phyloP scores from a whole-genome alignment of 495 filamentous ascomycete genomes.

The Penicillium antarcticum region DNA sequence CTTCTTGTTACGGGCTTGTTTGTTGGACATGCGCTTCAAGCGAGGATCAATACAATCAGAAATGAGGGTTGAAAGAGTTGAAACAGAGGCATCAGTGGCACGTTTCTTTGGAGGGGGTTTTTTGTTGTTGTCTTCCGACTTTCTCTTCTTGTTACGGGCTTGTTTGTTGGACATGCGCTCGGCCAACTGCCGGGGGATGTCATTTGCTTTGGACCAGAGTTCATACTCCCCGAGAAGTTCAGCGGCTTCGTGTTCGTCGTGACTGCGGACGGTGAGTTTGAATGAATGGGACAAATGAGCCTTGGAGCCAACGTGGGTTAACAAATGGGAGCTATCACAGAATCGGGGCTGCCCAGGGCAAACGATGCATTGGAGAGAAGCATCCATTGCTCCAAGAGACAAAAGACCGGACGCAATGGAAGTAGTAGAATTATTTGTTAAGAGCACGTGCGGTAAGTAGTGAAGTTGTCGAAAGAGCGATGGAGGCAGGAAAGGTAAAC shows the following conservation, averaged over 20 bases:
- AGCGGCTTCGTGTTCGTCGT: conserved; percentile 49
- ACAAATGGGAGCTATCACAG: conserved; percentile 82
- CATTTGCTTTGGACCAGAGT: conserved; percentile 63
- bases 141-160: conserved; percentile 50
- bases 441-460: background rate
- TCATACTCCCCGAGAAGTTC: conserved; percentile 58
- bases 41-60: conserved; percentile 37
- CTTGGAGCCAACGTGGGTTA: conserved; percentile 86
- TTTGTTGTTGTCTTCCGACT: conserved; percentile 11
- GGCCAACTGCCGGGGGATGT: conserved; percentile 62
- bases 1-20: conserved; percentile 60
- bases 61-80: background rate
- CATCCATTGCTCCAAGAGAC: conserved; percentile 34
- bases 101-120: conserved; percentile 1
- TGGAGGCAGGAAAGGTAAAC: background rate
- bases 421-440: conserved; percentile 4
- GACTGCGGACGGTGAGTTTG: conserved; percentile 64
- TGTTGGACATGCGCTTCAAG: conserved; percentile 61
- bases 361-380: conserved; percentile 70
- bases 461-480: conserved; percentile 13
- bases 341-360: conserved; percentile 76
- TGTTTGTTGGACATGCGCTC: conserved; percentile 72
- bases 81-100: background rate
- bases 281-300: conserved; percentile 73
- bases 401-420: conserved; percentile 4